Evolutionary conservation across 1,139 yeast genomes (phyloP).

Genomic region (Candida dubliniensis): DNA sequence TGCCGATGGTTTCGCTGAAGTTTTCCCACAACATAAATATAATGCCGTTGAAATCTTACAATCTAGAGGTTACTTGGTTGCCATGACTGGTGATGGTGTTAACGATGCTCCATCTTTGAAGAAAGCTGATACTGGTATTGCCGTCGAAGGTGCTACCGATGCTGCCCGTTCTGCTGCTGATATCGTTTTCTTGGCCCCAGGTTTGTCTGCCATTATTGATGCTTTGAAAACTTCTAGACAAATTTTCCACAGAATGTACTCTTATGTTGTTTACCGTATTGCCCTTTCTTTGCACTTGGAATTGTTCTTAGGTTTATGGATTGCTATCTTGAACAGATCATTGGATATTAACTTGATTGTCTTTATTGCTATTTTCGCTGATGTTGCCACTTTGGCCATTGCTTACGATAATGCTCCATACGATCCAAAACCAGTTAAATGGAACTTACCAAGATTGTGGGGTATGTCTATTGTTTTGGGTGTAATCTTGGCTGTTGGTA

Average conservation of each 20-base stretch:
- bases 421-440: slow-evolving; percentile 95
- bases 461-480: slow-evolving; percentile 91
- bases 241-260: slow-evolving; percentile 98
- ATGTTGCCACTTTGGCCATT: slow-evolving; percentile 92
- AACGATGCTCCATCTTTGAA: slow-evolving; percentile 95
- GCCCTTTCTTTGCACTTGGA: slow-evolving; percentile 92
- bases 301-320: slow-evolving; percentile 89
- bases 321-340: slow-evolving; percentile 84
- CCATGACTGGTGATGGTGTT: slow-evolving; percentile 99
- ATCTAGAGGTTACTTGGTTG: slow-evolving; percentile 92
- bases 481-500: slow-evolving; percentile 77
- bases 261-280: slow-evolving; percentile 94
- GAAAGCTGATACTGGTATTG: slow-evolving; percentile 97
- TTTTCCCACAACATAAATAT: slow-evolving; percentile 95
- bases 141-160: slow-evolving; percentile 96
- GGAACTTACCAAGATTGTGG: slow-evolving; percentile 98
- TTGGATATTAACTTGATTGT: slow-evolving; percentile 85
- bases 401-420: slow-evolving; percentile 98
- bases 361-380: slow-evolving; percentile 93
- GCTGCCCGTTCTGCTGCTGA: slow-evolving; percentile 97
- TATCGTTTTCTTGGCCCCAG: slow-evolving; percentile 94
- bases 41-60: slow-evolving; percentile 88
- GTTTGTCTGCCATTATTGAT: slow-evolving; percentile 92
- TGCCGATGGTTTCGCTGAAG: slow-evolving; percentile 97
- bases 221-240: slow-evolving; percentile 93